Conservation (phyloP, 2,329 filamentous ascomycete genomes). For the Fusarium paranaense region DNA sequence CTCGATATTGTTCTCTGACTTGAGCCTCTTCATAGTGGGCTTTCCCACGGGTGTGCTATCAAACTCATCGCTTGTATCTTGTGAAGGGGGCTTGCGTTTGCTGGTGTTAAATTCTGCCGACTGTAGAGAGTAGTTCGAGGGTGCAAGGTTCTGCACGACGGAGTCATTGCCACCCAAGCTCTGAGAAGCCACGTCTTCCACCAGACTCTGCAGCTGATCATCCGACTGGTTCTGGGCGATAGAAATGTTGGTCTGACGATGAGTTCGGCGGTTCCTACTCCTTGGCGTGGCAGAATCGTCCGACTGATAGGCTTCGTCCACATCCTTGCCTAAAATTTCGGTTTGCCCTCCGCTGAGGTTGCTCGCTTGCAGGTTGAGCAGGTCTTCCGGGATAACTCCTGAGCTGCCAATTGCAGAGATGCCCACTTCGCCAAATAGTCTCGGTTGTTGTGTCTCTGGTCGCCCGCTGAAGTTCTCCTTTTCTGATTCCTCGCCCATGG, state of each 20-base stretch:
- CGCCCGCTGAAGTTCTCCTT: conserved; percentile 82
- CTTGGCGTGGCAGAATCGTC: conserved; percentile 51
- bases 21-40: conserved; percentile 67
- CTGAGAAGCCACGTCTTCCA: conserved; percentile 65
- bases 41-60: conserved; percentile 54
- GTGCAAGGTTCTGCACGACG: conserved; percentile 17
- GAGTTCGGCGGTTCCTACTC: conserved; percentile 38
- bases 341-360: conserved; percentile 54
- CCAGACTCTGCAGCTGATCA: conserved; percentile 63
- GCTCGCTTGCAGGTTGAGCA: conserved; percentile 60
- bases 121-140: conserved; percentile 41
- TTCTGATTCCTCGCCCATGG: conserved; percentile 75
- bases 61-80: conserved; percentile 65
- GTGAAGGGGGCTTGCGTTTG: conserved; percentile 65
- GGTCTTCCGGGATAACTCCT: conserved; percentile 60
- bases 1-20: conserved; percentile 60
- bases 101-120: conserved; percentile 59
- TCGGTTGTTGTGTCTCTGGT: conserved; percentile 54
- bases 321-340: conserved; percentile 59
- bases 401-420: conserved; percentile 66
- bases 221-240: conserved; percentile 58
- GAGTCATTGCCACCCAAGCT: conserved; percentile 64
- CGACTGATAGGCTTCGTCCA: conserved; percentile 58
- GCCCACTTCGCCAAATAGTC: conserved; percentile 68
- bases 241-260: conserved; percentile 49